Conservation (phyloP, 192 early-diverging fungal genomes). For the Podila epicladia region DNA sequence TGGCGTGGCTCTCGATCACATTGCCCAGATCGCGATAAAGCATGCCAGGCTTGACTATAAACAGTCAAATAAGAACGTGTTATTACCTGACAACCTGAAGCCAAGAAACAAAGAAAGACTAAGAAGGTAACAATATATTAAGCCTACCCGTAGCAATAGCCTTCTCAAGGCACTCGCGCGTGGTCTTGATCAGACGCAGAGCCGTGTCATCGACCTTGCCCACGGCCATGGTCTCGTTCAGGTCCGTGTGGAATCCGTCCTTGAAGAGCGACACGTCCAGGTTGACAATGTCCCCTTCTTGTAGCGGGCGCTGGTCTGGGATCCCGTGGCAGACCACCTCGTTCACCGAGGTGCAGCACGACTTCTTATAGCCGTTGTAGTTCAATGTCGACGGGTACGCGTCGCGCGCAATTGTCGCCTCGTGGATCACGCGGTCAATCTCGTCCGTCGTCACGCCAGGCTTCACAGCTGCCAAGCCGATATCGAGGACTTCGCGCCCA, state of each 20-base stretch:
- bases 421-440: slow-evolving; percentile 95
- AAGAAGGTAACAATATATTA: neutral
- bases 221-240: slow-evolving; percentile 93
- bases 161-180: slow-evolving; percentile 89
- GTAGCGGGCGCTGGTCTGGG: slow-evolving; percentile 90
- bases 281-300: slow-evolving; percentile 98
- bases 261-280: slow-evolving; percentile 90
- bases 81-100: neutral
- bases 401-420: slow-evolving; percentile 90
- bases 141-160: slow-evolving; percentile 87
- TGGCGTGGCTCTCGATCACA: slow-evolving; percentile 88
- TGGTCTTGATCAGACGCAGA: slow-evolving; percentile 78
- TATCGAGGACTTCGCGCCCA: slow-evolving; percentile 91
- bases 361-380: slow-evolving; percentile 97
- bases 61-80: neutral
- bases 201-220: slow-evolving; percentile 86
- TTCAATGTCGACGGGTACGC: slow-evolving; percentile 97
- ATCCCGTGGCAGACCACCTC: slow-evolving; percentile 97
- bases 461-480: slow-evolving; percentile 78
- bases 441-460: slow-evolving; percentile 95
- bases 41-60: slow-evolving; percentile 86
- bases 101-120: neutral
- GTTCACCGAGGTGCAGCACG: slow-evolving; percentile 82
- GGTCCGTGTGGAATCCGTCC: slow-evolving; percentile 93
- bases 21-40: slow-evolving; percentile 95